Evolutionary conservation across 108 stramenopile species (phyloP).

Genomic region (Pseudonitzschia multistriata): DNA sequence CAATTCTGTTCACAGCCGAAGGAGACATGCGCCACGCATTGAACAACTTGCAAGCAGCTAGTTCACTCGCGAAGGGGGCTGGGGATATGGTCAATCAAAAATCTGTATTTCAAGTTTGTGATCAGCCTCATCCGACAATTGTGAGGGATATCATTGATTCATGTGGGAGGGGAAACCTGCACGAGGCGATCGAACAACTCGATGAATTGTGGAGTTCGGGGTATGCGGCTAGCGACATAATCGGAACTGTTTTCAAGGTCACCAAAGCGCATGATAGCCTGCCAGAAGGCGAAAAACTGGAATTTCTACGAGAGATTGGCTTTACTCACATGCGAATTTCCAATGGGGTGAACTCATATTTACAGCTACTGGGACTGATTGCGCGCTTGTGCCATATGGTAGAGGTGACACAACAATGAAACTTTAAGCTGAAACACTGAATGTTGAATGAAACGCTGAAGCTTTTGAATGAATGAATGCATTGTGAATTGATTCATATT

Average conservation of each 20-base stretch:
- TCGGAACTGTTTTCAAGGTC: constrained; percentile 95
- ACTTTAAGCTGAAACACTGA: no score
- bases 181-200: constrained; percentile 54
- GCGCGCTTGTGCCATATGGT: constrained; percentile 74
- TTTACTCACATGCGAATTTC: constrained; percentile 92
- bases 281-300: constrained; percentile 84
- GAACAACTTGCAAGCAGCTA: constrained; percentile 96
- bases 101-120: constrained; percentile 97
- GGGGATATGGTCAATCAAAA: constrained; percentile 76
- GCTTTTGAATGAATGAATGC: no score
- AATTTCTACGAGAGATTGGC: constrained; percentile 91
- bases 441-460: no score
- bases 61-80: constrained; percentile 31
- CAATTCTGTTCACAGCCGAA: constrained; percentile 98
- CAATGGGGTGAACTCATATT: constrained; percentile 74
- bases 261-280: constrained; percentile 65
- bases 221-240: constrained; percentile 87
- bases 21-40: constrained; percentile 99
- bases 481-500: no score
- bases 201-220: constrained; percentile 66
- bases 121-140: constrained; percentile 97
- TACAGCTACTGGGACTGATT: constrained; percentile 89
- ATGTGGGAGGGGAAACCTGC: constrained; percentile 63
- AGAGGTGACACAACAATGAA: constrained; percentile 16
- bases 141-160: constrained; percentile 76